A percentile compares a stretch with the other conserved stretches of the same genome.
Conservation (phyloP, 257 asterid species). For the Solanum appendiculatum region DNA sequence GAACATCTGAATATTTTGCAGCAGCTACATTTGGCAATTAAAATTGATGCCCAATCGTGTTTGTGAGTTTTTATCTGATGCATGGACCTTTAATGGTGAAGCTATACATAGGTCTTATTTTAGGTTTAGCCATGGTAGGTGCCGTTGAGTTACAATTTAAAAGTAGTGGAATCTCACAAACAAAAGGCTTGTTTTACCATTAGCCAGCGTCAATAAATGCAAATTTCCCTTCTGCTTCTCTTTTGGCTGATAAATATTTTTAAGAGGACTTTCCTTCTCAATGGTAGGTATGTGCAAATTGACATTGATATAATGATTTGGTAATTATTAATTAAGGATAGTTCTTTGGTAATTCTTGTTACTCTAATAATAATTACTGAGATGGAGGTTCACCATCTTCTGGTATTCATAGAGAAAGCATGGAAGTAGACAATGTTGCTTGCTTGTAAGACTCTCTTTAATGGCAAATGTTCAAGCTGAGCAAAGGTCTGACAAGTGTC, state of each 20-base stretch:
- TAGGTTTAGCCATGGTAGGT: background rate
- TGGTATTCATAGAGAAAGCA: background rate
- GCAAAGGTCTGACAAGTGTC: background rate
- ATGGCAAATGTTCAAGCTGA: background rate
- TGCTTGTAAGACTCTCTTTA: background rate
- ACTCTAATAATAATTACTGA: background rate
- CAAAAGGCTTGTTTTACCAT: background rate
- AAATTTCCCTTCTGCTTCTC: background rate
- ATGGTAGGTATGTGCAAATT: background rate
- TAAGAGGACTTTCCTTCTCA: background rate
- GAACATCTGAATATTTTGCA: background rate
- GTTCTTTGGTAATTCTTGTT: background rate
- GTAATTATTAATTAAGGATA: background rate
- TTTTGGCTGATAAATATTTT: background rate
- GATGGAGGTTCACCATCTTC: background rate
- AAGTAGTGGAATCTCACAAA: background rate
- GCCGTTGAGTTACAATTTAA: background rate
- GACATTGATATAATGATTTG: background rate
- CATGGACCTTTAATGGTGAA: background rate
- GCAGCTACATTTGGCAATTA: background rate
- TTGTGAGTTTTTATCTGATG: background rate
- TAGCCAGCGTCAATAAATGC: background rate
- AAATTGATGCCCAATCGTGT: background rate
- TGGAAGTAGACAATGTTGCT: background rate
- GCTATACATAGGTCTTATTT: background rate